These are phyloP conservation scores for Fusarium kyushuense DNA, from an alignment of 2,329 filamentous ascomycete species.

Conservation along the genomic window DNA sequence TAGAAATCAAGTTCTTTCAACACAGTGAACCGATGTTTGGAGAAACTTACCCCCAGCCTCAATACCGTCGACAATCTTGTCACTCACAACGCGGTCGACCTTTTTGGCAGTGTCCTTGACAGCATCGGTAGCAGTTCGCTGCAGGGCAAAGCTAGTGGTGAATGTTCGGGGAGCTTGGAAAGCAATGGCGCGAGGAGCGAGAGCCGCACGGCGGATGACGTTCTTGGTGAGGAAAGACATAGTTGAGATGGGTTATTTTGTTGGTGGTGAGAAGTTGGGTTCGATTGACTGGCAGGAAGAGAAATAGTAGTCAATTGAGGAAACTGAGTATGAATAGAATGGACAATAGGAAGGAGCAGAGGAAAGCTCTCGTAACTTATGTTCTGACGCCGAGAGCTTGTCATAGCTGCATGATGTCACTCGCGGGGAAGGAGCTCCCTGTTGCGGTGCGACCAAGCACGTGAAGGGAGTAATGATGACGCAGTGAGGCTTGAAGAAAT, in stretches of 20 bases:
- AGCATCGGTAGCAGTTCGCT: slow-evolving; percentile 64
- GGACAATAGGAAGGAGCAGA: slow-evolving; percentile 11
- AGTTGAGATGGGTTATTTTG: slow-evolving; percentile 2
- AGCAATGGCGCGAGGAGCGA: slow-evolving; percentile 55
- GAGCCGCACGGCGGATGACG: slow-evolving; percentile 58
- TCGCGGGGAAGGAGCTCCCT: slow-evolving; percentile 40
- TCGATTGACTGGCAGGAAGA: neutral
- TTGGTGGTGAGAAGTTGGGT: slow-evolving; percentile 3
- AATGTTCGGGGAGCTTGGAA: slow-evolving; percentile 62
- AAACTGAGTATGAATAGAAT: neutral
- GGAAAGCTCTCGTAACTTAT: slow-evolving; percentile 33
- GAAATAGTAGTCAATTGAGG: slow-evolving; percentile 27
- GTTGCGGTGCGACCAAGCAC: slow-evolving; percentile 36
- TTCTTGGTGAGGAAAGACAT: slow-evolving; percentile 68
- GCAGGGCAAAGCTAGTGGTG: slow-evolving; percentile 58
- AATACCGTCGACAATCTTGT: slow-evolving; percentile 72
- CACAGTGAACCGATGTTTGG: neutral
- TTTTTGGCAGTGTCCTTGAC: slow-evolving; percentile 71
- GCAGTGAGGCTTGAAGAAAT: slow-evolving; percentile 36
- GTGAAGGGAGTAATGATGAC: slow-evolving; percentile 47
- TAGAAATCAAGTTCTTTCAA: slow-evolving; percentile 4
- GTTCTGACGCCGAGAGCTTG: slow-evolving; percentile 40
- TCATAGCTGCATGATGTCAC: slow-evolving; percentile 46
- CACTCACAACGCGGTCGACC: slow-evolving; percentile 69
- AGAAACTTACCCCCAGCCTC: slow-evolving; percentile 64